These are phyloP conservation scores for Xylariaceae sp. DNA, from an alignment of 2,329 filamentous ascomycete species.

Conservation along the genomic window DNA sequence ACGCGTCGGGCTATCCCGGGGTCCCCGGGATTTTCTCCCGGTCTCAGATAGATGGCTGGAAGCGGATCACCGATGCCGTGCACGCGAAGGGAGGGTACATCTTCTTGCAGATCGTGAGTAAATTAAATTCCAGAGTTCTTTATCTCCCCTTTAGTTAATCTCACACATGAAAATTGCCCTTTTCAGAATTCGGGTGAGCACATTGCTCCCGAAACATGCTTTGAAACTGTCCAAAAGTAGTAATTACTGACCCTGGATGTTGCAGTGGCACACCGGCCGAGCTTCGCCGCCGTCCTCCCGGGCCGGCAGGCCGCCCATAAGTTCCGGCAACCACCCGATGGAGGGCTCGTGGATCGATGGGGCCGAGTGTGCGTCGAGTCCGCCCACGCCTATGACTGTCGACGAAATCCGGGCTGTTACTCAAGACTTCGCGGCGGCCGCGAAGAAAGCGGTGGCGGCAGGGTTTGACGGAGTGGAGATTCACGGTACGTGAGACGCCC, in stretches of 20 bases:
- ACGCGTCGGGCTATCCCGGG: conserved; percentile 50
- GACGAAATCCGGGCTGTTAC: conserved; percentile 68
- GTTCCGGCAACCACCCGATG: conserved; percentile 34
- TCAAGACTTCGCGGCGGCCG: conserved; percentile 57
- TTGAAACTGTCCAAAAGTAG: too few species aligned
- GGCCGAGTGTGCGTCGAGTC: conserved; percentile 39
- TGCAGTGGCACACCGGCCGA: conserved; percentile 62
- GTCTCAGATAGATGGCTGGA: conserved; percentile 59
- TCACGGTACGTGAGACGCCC: conserved; percentile 36
- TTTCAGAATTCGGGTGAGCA: too few species aligned
- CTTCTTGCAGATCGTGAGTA: conserved; percentile 61
- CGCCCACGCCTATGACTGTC: conserved; percentile 62
- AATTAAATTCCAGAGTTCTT: too few species aligned
- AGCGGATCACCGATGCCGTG: conserved; percentile 58
- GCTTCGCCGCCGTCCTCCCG: conserved; percentile 41
- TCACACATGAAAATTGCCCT: too few species aligned
- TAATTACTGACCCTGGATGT: too few species aligned
- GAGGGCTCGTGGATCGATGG: conserved; percentile 37
- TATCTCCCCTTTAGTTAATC: too few species aligned
- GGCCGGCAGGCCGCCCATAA: conserved; percentile 28
- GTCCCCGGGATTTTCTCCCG: conserved; percentile 57
- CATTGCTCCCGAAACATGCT: too few species aligned
- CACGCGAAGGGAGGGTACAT: conserved; percentile 61
- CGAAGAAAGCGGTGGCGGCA: conserved; percentile 58
- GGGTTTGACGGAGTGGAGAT: conserved; percentile 65